These are phyloP conservation scores for Talaromyces sp. DNA, from an alignment of 2,329 filamentous ascomycete species.

Conservation along the genomic window DNA sequence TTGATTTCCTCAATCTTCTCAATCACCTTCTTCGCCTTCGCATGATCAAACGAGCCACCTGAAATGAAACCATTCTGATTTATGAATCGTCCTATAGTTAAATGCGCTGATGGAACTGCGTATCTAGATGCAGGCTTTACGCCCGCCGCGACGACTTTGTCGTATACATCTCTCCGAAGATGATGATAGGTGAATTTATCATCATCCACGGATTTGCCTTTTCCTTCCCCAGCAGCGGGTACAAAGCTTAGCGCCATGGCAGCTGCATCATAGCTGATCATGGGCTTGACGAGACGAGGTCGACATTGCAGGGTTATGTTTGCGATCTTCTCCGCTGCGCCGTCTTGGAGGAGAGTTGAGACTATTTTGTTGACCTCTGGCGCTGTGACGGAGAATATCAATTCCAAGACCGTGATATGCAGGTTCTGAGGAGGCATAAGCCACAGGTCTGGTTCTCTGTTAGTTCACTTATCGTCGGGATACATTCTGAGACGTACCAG, in stretches of 20 bases:
- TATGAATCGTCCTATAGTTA: conserved; percentile 81
- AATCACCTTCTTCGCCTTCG: conserved; percentile 63
- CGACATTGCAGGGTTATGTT: conserved; percentile 65
- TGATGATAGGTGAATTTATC: conserved; percentile 86
- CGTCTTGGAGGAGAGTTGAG: conserved; percentile 51
- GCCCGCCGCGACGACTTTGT: conserved; percentile 57
- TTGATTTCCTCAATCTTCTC: conserved; percentile 72
- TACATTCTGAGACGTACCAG: conserved; percentile 55
- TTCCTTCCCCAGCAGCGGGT: conserved; percentile 65
- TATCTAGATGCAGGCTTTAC: conserved; percentile 75
- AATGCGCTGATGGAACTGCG: conserved; percentile 81
- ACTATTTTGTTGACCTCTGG: conserved; percentile 65
- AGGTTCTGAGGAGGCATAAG: conserved; percentile 74
- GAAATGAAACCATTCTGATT: conserved; percentile 55
- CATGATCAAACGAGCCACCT: conserved; percentile 38
- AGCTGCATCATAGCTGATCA: conserved; percentile 77
- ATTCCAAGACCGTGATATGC: conserved; percentile 81
- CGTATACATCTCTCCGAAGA: conserved; percentile 73
- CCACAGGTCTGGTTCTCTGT: conserved; percentile 65
- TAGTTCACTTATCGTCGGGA: not conserved
- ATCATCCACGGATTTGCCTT: conserved; percentile 39
- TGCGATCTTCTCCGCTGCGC: conserved; percentile 55
- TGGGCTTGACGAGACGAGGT: conserved; percentile 73
- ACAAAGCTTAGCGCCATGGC: conserved; percentile 85
- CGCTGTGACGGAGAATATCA: conserved; percentile 72